These are phyloP conservation scores for Colletotrichum liriopes DNA, from an alignment of 2,329 filamentous ascomycete species.

Conservation along the genomic window DNA sequence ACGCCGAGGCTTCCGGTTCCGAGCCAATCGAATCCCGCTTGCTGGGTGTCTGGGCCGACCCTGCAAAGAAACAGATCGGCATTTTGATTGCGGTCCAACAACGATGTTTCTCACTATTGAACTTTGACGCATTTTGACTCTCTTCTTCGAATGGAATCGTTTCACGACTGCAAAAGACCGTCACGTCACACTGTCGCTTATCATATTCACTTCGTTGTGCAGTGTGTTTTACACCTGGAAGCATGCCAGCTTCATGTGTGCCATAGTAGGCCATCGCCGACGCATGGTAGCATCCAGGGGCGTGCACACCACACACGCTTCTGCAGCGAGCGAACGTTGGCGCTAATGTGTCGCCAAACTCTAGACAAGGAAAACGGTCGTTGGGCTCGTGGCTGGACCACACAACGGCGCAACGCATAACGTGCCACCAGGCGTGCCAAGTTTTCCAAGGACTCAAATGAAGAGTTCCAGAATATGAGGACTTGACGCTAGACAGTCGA, in stretches of 20 bases:
- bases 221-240: background rate
- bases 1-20: background rate
- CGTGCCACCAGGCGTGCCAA: background rate
- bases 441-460: background rate
- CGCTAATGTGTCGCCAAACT: background rate
- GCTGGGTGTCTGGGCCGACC: background rate
- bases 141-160: background rate
- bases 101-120: background rate
- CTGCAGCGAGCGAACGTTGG: background rate
- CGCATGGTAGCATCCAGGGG: background rate
- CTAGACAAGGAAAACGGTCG: background rate
- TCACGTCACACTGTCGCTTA: background rate
- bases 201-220: background rate
- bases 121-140: background rate
- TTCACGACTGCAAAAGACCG: background rate
- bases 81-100: background rate
- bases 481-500: background rate
- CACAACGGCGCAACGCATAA: background rate
- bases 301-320: background rate
- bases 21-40: background rate
- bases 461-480: background rate
- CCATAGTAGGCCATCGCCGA: background rate
- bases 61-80: conserved; percentile 1
- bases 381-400: too few species aligned
- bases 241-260: background rate